Conservation (phyloP, 2,329 filamentous ascomycete species). For the Talaromyces piceae region DNA sequence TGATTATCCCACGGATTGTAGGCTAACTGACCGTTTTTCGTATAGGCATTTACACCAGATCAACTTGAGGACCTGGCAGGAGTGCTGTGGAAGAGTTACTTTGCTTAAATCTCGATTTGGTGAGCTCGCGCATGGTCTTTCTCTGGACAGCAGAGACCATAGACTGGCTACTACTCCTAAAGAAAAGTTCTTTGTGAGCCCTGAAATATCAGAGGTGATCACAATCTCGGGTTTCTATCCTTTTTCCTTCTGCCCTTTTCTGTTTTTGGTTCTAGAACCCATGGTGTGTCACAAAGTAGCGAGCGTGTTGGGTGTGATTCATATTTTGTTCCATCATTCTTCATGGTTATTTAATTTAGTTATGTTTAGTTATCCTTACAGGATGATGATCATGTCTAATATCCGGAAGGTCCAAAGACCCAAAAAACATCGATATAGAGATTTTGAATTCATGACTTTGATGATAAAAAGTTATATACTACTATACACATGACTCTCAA, state of each 20-base stretch:
- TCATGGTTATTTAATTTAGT: neutral
- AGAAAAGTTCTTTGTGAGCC: neutral
- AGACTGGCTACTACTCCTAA: neutral
- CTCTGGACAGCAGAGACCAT: neutral
- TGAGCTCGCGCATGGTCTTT: neutral
- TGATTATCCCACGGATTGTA: conserved; percentile 12
- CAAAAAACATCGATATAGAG: neutral
- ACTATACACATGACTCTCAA: neutral
- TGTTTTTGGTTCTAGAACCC: no score
- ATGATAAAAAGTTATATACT: neutral
- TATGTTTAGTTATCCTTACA: neutral
- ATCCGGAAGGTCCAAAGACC: no score
- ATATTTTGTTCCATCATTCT: neutral
- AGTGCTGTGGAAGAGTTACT: conserved; percentile 99
- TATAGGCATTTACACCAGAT: conserved; percentile 78
- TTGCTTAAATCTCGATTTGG: conserved; percentile 57
- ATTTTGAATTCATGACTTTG: neutral
- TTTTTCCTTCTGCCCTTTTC: no score
- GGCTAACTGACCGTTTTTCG: conserved; percentile 6
- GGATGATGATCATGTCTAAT: neutral
- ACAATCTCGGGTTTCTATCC: no score
- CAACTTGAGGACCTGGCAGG: conserved; percentile 93
- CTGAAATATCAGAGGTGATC: no score
- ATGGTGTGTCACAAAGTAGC: no score
- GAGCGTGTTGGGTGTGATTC: no score